These are phyloP conservation scores for Lonicera japonica DNA, from an alignment of 129 eudicot genomes.

Conservation along the genomic window DNA sequence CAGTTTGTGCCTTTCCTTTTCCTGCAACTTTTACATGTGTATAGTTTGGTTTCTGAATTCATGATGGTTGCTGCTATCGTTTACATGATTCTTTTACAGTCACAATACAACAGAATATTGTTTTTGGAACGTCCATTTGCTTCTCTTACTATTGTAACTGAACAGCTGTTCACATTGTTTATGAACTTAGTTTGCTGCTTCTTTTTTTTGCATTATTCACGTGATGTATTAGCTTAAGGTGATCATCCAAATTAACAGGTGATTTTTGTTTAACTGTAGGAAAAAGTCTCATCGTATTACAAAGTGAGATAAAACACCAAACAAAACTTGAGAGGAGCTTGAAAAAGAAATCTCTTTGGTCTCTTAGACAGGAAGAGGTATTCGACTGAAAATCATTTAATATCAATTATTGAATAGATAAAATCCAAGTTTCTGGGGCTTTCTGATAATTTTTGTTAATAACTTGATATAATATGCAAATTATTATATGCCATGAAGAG, in stretches of 20 bases:
- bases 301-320: slow-evolving; percentile 80
- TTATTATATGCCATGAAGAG: too few species aligned
- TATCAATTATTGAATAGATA: too few species aligned
- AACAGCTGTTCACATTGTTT: neutral
- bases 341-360: slow-evolving; percentile 89
- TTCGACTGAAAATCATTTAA: neutral
- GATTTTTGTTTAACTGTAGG: slow-evolving; percentile 28
- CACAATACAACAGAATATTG: too few species aligned
- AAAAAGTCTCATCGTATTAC: slow-evolving; percentile 58
- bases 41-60: neutral
- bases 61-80: neutral
- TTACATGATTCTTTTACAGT: too few species aligned
- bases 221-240: neutral
- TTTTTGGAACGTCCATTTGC: too few species aligned
- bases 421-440: too few species aligned
- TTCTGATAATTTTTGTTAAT: too few species aligned
- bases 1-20: neutral
- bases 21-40: neutral
- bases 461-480: too few species aligned
- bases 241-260: slow-evolving; percentile 8
- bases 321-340: slow-evolving; percentile 64
- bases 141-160: neutral
- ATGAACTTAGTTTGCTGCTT: neutral
- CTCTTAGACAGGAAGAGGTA: slow-evolving; percentile 79
- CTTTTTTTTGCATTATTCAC: neutral